These are phyloP conservation scores for Psilocybe mexicana DNA, from an alignment of 1,284 basidiomycete species.

Conservation along the genomic window DNA sequence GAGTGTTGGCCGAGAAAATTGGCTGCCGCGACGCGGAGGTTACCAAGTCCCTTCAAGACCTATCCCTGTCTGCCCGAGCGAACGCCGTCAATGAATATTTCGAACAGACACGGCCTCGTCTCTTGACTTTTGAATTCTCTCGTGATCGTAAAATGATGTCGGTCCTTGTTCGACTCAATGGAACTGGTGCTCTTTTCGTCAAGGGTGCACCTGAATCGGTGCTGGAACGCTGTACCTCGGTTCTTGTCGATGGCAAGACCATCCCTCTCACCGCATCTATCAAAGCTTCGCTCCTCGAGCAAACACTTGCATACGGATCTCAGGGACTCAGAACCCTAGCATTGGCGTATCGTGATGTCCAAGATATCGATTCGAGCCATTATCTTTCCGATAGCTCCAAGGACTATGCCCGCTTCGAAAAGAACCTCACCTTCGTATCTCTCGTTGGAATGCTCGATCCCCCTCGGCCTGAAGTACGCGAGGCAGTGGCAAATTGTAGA, in stretches of 20 bases:
- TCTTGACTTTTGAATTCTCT: slow-evolving; percentile 96
- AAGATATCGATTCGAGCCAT: slow-evolving; percentile 75
- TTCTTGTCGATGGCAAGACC: slow-evolving; percentile 67
- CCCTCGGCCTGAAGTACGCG: slow-evolving; percentile 90
- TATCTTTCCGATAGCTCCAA: slow-evolving; percentile 78
- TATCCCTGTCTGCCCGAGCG: slow-evolving; percentile 66
- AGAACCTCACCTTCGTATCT: slow-evolving; percentile 90
- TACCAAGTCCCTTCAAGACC: slow-evolving; percentile 54
- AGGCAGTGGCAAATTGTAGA: slow-evolving; percentile 87
- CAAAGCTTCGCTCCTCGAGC: slow-evolving; percentile 62
- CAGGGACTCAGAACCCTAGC: slow-evolving; percentile 91
- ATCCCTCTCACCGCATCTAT: slow-evolving; percentile 67
- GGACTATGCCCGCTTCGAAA: slow-evolving; percentile 90
- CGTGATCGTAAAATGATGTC: slow-evolving; percentile 99
- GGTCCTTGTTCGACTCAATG: slow-evolving; percentile 73
- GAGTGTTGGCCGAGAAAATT: slow-evolving; percentile 91
- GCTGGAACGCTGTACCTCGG: slow-evolving; percentile 82
- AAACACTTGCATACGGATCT: slow-evolving; percentile 74
- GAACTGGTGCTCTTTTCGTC: slow-evolving; percentile 73
- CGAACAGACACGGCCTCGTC: slow-evolving; percentile 72
- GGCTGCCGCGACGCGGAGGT: slow-evolving; percentile 59
- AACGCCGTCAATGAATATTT: slow-evolving; percentile 86
- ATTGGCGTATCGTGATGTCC: slow-evolving; percentile 82
- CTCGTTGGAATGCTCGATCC: slow-evolving; percentile 98
- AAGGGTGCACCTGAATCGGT: slow-evolving; percentile 98